phyloP scores from a whole-genome alignment of 2,329 filamentous ascomycete genomes.

The Madurella fahalii region DNA sequence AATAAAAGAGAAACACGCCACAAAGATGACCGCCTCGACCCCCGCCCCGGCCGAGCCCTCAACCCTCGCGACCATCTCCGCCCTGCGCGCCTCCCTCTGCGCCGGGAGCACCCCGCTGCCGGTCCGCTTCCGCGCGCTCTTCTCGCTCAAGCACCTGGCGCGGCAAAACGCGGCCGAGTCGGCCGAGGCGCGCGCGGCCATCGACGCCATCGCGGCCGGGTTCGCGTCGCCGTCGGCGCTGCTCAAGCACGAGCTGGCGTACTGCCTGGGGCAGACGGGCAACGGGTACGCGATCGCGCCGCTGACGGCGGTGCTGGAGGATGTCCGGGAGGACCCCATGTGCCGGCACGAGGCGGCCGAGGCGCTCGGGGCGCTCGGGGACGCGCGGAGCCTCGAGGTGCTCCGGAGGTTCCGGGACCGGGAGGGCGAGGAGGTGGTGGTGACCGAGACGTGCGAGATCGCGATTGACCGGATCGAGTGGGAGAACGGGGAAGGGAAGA shows the following conservation, averaged over 20 bases:
- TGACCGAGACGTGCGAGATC: slow-evolving; percentile 96
- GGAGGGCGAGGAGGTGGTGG: slow-evolving; percentile 68
- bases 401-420: slow-evolving; percentile 72
- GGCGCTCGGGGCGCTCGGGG: slow-evolving; percentile 82
- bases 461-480: slow-evolving; percentile 91
- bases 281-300: slow-evolving; percentile 70
- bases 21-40: slow-evolving; percentile 11
- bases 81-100: slow-evolving; percentile 70
- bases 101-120: slow-evolving; percentile 80
- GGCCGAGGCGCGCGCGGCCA: slow-evolving; percentile 49
- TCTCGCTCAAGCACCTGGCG: slow-evolving; percentile 93
- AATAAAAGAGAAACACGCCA: background rate
- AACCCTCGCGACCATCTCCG: slow-evolving; percentile 46
- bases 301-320: slow-evolving; percentile 68
- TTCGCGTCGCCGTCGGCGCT: slow-evolving; percentile 83
- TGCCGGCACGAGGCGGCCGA: slow-evolving; percentile 95
- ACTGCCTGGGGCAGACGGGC: slow-evolving; percentile 89
- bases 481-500: slow-evolving; percentile 72
- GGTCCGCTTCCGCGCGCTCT: slow-evolving; percentile 89
- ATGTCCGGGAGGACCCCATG: slow-evolving; percentile 86
- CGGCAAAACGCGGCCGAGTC: slow-evolving; percentile 52
- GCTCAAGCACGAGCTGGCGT: slow-evolving; percentile 93
- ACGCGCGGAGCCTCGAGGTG: slow-evolving; percentile 67
- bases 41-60: background rate
- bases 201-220: slow-evolving; percentile 80